Conservation (phyloP, 2,329 filamentous ascomycete genomes). For the Clonostachys rhizophaga region DNA sequence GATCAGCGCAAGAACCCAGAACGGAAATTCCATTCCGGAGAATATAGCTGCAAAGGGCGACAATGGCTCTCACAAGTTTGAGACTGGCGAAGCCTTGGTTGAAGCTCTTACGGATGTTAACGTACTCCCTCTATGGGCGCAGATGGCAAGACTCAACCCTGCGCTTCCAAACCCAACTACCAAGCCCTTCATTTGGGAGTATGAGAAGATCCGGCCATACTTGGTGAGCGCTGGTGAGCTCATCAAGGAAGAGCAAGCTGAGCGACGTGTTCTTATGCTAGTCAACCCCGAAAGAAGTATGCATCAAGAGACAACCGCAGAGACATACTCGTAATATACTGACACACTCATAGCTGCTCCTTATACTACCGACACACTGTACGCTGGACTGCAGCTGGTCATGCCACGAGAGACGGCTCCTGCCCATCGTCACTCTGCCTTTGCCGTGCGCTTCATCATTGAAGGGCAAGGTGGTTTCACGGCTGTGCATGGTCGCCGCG, state of each 20-base stretch:
- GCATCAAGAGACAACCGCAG: not conserved
- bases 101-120: too few species aligned
- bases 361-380: conserved; percentile 50
- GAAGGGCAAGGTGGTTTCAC: conserved; percentile 49
- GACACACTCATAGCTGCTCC: conserved; percentile 29
- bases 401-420: conserved; percentile 46
- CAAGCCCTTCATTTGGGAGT: not conserved
- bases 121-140: too few species aligned
- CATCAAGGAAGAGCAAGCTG: conserved; percentile 23
- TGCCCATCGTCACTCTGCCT: conserved; percentile 48
- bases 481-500: conserved; percentile 41
- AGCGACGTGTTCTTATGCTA: conserved; percentile 29
- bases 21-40: too few species aligned
- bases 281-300: conserved; percentile 22
- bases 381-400: conserved; percentile 48
- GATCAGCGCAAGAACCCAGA: too few species aligned
- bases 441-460: conserved; percentile 50
- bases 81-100: too few species aligned
- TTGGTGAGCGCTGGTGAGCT: conserved; percentile 18
- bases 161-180: not conserved
- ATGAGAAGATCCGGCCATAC: conserved; percentile 17
- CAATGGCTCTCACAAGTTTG: too few species aligned
- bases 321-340: too few species aligned
- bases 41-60: too few species aligned
- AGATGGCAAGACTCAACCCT: not conserved